Percentiles rank a stretch among this genome's conserved stretches.
Evolutionary conservation across 805 yeast species (phyloP).

Genomic region (Myxozyma lipomycoides): DNA sequence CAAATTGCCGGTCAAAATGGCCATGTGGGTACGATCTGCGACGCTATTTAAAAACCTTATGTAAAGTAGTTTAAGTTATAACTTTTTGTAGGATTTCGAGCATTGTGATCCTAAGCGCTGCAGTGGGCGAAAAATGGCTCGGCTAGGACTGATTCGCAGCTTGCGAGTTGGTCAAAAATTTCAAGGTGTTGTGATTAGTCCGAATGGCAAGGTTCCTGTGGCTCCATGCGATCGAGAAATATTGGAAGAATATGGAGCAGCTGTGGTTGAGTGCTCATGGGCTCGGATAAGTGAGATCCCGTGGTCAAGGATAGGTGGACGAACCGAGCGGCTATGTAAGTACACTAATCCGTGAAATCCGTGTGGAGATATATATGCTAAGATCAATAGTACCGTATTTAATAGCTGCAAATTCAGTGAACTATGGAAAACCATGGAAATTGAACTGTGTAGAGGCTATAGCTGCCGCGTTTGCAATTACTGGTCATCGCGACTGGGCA

Average conservation of each 20-base stretch:
- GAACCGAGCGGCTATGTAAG: conserved; percentile 61
- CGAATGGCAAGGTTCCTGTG: conserved; percentile 84
- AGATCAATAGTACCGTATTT: conserved; percentile 63
- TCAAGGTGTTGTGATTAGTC: conserved; percentile 77
- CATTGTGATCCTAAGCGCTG: conserved; percentile 98
- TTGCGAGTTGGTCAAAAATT: conserved; percentile 91
- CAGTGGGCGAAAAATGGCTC: conserved; percentile 87
- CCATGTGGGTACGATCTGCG: conserved; percentile 65
- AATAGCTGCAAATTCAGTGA: conserved; percentile 95
- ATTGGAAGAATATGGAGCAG: conserved; percentile 81
- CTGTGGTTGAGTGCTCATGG: conserved; percentile 99
- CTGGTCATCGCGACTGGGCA: conserved; percentile 90
- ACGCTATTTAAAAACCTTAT: not conserved
- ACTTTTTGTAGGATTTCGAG: conserved; percentile 66
- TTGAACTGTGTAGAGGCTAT: conserved; percentile 95
- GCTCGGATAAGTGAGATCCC: conserved; percentile 98
- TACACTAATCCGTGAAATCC: not conserved
- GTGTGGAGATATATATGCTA: conserved; percentile 4
- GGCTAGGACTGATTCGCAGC: conserved; percentile 76
- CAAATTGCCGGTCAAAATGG: conserved; percentile 54
- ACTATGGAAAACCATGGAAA: conserved; percentile 94
- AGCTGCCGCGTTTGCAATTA: conserved; percentile 94
- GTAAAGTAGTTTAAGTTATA: conserved; percentile 1
- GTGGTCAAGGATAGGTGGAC: conserved; percentile 86
- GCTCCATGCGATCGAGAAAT: conserved; percentile 80